Evolutionary conservation across 1,284 basidiomycete genomes (phyloP), one percentile per base, ranked within the genome.

Genomic region (Leccinum angustisporum): DNA sequence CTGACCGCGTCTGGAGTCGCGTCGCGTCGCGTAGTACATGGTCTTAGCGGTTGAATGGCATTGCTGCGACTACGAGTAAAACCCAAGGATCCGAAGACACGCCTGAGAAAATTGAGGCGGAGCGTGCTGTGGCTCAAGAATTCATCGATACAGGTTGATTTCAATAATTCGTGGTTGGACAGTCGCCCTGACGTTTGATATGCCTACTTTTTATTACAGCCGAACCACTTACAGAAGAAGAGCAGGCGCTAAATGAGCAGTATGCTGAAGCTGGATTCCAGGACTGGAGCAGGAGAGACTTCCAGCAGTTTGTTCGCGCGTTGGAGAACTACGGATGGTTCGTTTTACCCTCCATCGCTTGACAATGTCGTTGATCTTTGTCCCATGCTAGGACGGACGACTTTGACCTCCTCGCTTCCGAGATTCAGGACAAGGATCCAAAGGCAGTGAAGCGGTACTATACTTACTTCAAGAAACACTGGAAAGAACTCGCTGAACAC

Each of bases 241-340:
- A 98, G 71, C 78, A 85, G 63, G 84, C 84, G 6, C 81, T 87
- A 71, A 97, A 97, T 77, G 93, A 95, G 55, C 82, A 82, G 53
- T 85, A 92, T 38, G 85, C 89, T n/a, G 82, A 81, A 34, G 81
- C 90, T 61, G 95, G 95, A 14, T 97, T 97, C 78, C 85, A 87
- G 36, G 88, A 91, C 67, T 97, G 96, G 96, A 94, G 90, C 72
- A 83, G 93, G 65, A 86, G 94, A 52, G 95, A 98, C 73, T 98
- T 95, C 82, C 95, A 97, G 71, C 90, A 91, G 68, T 94, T 98
- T 71, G 84, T 98, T 55, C 84, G 86, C 58, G 94, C 88, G 0
- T 79, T 95, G 53, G 97, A 98, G 74, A 86, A 85, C 8, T 88
- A 95, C 73, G 97, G 96, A 59, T 93, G 94, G 90, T 91, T 60